Percentiles rank a stretch among this genome's conserved stretches.
Conservation (phyloP, 1,284 basidiomycete species). For the Anthracocystis setariae region DNA sequence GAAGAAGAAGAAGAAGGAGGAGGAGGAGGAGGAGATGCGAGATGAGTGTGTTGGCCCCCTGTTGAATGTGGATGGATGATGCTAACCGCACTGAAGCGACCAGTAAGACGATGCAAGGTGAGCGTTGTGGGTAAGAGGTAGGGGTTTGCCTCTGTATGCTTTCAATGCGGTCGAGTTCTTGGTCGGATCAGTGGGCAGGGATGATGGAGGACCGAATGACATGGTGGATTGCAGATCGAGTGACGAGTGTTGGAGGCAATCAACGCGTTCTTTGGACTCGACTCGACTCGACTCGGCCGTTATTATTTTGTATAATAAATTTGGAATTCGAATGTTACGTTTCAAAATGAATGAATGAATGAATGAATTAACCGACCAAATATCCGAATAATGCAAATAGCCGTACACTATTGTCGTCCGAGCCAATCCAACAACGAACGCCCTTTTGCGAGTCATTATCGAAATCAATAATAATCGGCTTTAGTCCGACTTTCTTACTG, state of each 20-base stretch:
- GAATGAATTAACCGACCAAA: constrained; percentile 14
- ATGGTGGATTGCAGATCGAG: neutral
- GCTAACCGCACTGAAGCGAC: constrained; percentile 8
- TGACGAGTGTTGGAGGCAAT: constrained; percentile 13
- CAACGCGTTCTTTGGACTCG: constrained; percentile 34
- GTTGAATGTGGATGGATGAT: neutral
- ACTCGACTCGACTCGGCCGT: constrained; percentile 43
- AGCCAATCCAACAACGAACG: constrained; percentile 6
- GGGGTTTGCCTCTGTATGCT: neutral
- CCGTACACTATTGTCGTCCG: constrained; percentile 3
- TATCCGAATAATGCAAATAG: constrained; percentile 32
- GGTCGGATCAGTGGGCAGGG: constrained; percentile 8
- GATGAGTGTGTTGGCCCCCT: too few species aligned
- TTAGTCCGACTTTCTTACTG: neutral
- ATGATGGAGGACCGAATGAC: constrained; percentile 11
- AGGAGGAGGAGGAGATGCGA: neutral
- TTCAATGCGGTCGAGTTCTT: neutral
- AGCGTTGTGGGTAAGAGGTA: neutral
- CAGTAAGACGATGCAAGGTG: neutral
- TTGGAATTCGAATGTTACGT: neutral
- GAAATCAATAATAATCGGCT: neutral
- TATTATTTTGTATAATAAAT: neutral
- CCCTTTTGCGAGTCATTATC: too few species aligned
- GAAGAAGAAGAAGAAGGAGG: neutral
- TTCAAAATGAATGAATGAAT: too few species aligned